Percentiles rank a stretch among this genome's conserved stretches.
Evolutionary conservation across 2,329 filamentous ascomycete genomes (phyloP).

Genomic region (Cladophialophora yegresii): DNA sequence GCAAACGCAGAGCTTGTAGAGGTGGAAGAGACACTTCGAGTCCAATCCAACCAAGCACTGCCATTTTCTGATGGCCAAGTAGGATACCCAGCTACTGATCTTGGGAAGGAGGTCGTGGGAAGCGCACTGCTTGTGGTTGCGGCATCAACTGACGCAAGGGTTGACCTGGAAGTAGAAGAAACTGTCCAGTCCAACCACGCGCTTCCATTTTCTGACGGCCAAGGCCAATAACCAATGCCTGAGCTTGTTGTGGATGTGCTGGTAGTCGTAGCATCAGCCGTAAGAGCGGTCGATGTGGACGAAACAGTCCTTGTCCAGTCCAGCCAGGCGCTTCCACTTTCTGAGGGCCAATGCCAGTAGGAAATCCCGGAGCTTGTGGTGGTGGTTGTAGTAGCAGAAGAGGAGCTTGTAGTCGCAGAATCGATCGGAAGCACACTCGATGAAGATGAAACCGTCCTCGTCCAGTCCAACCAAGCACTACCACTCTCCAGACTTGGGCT

Average conservation of each 20-base stretch:
- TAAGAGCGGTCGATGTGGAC: not conserved
- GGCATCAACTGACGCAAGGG: not conserved
- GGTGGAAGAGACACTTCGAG: not conserved
- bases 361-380: not conserved
- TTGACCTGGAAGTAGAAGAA: slow-evolving; percentile 2
- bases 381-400: not conserved
- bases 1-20: not conserved
- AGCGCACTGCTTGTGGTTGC: slow-evolving; percentile 4
- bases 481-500: slow-evolving; percentile 1
- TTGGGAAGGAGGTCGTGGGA: not conserved
- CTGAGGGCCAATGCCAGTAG: not conserved
- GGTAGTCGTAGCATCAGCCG: not conserved
- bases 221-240: not conserved
- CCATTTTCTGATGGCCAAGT: slow-evolving; percentile 9
- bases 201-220: slow-evolving; percentile 9
- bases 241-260: not conserved
- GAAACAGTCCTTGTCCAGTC: not conserved
- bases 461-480: slow-evolving; percentile 11
- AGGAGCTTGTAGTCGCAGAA: not conserved
- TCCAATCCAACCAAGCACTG: slow-evolving; percentile 10
- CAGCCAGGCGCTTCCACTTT: not conserved
- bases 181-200: slow-evolving; percentile 14
- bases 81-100: not conserved
- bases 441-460: not conserved
- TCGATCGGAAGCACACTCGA: not conserved